These are phyloP conservation scores for Candida nemodendra DNA, from an alignment of 805 yeast species.

Conservation along the genomic window DNA sequence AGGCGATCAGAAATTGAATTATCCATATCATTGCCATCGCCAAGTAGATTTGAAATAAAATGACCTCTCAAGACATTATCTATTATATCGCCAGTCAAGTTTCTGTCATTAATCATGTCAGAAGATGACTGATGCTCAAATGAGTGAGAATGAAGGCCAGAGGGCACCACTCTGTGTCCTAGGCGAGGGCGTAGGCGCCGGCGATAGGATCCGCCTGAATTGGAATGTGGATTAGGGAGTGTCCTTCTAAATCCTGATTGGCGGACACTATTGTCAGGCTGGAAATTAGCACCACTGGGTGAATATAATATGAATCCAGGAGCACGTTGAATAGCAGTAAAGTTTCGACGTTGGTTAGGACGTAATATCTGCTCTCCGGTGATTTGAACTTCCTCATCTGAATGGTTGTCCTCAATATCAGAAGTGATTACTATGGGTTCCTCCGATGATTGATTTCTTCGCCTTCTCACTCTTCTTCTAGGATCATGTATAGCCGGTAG, in stretches of 20 bases:
- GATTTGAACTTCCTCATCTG: slow-evolving; percentile 25
- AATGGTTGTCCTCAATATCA: slow-evolving; percentile 15
- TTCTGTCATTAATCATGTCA: neutral
- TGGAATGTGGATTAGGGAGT: neutral
- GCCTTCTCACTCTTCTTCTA: slow-evolving; percentile 4
- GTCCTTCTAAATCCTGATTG: slow-evolving; percentile 9
- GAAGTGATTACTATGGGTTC: slow-evolving; percentile 24
- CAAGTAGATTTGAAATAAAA: neutral
- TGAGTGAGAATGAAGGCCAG: neutral
- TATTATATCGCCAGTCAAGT: neutral
- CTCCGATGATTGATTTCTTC: slow-evolving; percentile 9
- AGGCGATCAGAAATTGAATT: neutral
- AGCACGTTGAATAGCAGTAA: slow-evolving; percentile 13
- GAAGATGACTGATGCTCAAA: neutral
- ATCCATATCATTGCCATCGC: neutral
- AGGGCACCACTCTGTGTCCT: neutral
- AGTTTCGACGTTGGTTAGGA: slow-evolving; percentile 10
- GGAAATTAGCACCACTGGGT: slow-evolving; percentile 16
- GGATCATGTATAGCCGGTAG: slow-evolving; percentile 4
- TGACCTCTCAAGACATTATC: neutral
- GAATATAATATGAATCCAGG: slow-evolving; percentile 14
- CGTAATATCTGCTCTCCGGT: slow-evolving; percentile 22
- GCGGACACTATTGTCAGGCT: slow-evolving; percentile 10
- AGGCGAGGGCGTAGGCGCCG: neutral
- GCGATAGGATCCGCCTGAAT: neutral